Conservation (phyloP, 805 yeast species). For the Phaffomyces thermotolerans region DNA sequence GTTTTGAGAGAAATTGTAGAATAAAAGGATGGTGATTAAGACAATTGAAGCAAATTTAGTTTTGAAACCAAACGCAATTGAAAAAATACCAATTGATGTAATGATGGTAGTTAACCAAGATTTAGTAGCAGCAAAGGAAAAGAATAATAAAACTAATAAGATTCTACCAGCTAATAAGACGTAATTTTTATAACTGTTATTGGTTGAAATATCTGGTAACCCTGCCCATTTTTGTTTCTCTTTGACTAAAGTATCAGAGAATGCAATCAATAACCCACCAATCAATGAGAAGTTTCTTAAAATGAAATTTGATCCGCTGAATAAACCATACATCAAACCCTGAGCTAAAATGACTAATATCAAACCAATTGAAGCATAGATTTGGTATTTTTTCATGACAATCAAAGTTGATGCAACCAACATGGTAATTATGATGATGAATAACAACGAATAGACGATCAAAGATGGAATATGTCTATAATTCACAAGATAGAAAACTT, state of each 20-base stretch:
- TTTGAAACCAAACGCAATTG: constrained; percentile 87
- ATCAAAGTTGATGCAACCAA: constrained; percentile 62
- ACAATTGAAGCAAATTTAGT: constrained; percentile 80
- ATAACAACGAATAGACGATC: constrained; percentile 66
- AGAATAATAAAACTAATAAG: constrained; percentile 73
- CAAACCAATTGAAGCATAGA: constrained; percentile 63
- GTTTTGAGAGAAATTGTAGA: constrained; percentile 74
- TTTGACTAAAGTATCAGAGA: constrained; percentile 80
- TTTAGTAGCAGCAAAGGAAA: constrained; percentile 75
- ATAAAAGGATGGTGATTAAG: constrained; percentile 57
- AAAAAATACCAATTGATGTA: constrained; percentile 62
- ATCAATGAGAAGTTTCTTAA: constrained; percentile 83
- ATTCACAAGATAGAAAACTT: constrained; percentile 73
- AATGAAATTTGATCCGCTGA: constrained; percentile 74
- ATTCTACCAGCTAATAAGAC: constrained; percentile 83
- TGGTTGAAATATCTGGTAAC: constrained; percentile 49
- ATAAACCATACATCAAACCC: constrained; percentile 82
- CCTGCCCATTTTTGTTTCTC: constrained; percentile 48
- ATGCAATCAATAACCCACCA: constrained; percentile 85
- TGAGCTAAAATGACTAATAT: constrained; percentile 69
- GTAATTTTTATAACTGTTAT: constrained; percentile 65
- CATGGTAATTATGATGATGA: constrained; percentile 64
- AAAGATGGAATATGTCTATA: constrained; percentile 74
- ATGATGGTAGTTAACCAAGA: constrained; percentile 61
- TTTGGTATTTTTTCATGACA: constrained; percentile 59